A percentile compares a stretch with the other conserved stretches of the same genome.
These are phyloP conservation scores for Sporothrix euskadiensis DNA, from an alignment of 2,329 filamentous ascomycete genomes.

Conservation along the genomic window DNA sequence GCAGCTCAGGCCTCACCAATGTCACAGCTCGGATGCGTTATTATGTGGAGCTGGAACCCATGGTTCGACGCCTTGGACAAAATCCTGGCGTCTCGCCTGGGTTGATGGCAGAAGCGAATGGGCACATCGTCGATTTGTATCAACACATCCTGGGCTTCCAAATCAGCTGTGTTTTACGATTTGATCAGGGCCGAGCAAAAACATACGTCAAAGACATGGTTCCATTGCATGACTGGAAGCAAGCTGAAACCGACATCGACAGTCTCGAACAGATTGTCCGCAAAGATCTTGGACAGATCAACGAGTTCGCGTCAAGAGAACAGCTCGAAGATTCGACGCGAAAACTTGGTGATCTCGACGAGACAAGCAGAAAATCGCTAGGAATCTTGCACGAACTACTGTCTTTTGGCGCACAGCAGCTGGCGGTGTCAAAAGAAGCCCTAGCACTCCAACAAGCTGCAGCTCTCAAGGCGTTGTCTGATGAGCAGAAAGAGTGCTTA, in stretches of 20 bases:
- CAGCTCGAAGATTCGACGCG: background rate
- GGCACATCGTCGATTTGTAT: constrained; percentile 38
- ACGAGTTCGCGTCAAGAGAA: constrained; percentile 12
- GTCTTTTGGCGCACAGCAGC: background rate
- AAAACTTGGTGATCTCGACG: constrained; percentile 23
- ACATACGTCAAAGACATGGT: constrained; percentile 31
- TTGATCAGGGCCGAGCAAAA: constrained; percentile 34
- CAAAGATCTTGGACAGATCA: constrained; percentile 23
- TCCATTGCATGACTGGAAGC: constrained; percentile 32
- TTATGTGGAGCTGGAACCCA: constrained; percentile 39
- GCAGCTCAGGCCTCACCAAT: constrained; percentile 38
- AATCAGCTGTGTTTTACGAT: constrained; percentile 39
- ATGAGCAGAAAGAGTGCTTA: background rate
- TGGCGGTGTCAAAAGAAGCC: background rate
- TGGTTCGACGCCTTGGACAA: constrained; percentile 31
- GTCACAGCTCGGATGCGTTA: constrained; percentile 40
- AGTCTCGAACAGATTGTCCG: constrained; percentile 5
- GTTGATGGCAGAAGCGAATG: constrained; percentile 26
- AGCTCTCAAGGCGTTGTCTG: background rate
- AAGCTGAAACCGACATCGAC: constrained; percentile 28
- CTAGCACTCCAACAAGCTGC: background rate
- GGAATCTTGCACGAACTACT: background rate
- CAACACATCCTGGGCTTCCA: constrained; percentile 42
- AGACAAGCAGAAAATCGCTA: background rate
- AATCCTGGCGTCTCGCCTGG: constrained; percentile 5